Base-by-base conservation (phyloP, 176 grass and related monocot genomes). In the Eleusine coracana region DNA sequence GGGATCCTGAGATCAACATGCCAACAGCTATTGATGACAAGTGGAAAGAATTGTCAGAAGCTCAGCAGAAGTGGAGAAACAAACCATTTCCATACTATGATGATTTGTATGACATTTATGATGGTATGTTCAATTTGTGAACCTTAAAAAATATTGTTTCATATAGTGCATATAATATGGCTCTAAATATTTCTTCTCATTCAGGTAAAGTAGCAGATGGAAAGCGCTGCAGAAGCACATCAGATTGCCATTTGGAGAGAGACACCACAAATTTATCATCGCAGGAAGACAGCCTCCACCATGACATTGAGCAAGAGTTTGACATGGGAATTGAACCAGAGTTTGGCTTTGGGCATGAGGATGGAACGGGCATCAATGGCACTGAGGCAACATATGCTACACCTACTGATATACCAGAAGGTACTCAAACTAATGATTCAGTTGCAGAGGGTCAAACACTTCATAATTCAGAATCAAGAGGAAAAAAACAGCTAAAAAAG, bases 51-150 rank as follows among this genome's bases (percentile, higher is more conserved):
- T 14, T 70, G 4, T 70, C 40, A 25, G 68, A 70, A 45, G 41
- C 44, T 10, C 40, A 70, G 11, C 68, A 70, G 10, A 70, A 70
- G 68, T 70, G 20, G 41, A 44, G 68, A 44, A 21, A 70, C 6
- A 45, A 18, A 70, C 10, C 3, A 1, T 70, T 70, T n/a, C 40
- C 40, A 46, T 70, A 70, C 21, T 46, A 44, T 15, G 41, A 70
- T 15, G 68, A 70, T 70, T 7, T 70, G 5, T 70, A 25, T 45
- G 68, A 70, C 41, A 70, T 70, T 14, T 70, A 70, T 15, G 41
- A 70, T 27, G 68, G 68, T 70, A 70, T 46, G 10, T 2, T 34
- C 2, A 34, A 34, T 70, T 25, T 46, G 1, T 23, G n/a, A 23
- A 14, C 20, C 10, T 1, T 14, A 4, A 46, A 0, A 46, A 5